Conservation (phyloP, 306 rosid species). For the Clitoria ternatea region DNA sequence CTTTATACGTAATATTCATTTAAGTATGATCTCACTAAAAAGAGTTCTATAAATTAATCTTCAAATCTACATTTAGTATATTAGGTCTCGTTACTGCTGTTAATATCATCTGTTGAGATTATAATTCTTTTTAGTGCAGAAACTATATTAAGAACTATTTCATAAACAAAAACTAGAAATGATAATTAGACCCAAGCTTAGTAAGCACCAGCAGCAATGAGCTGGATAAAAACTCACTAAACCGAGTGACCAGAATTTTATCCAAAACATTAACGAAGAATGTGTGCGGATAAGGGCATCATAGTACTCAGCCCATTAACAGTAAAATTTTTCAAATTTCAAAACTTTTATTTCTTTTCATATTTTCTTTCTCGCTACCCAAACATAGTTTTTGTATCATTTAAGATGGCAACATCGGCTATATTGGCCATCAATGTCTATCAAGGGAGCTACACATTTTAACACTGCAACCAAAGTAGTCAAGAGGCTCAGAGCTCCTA, state of each 20-base stretch:
- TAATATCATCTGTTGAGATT: background rate
- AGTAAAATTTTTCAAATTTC: background rate
- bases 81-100: background rate
- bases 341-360: background rate
- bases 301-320: too few species aligned
- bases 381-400: background rate
- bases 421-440: background rate
- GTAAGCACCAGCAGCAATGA: too few species aligned
- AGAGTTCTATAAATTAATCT: background rate
- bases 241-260: too few species aligned
- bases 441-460: background rate
- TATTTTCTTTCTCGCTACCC: background rate
- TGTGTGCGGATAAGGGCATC: too few species aligned
- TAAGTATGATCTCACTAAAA: background rate
- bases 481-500: background rate
- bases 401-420: background rate
- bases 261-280: too few species aligned
- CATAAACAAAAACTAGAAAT: background rate
- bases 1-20: background rate
- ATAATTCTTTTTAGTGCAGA: background rate
- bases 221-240: too few species aligned
- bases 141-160: background rate
- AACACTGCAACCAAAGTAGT: background rate
- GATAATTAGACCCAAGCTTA: too few species aligned
- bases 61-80: background rate